These are phyloP conservation scores for Diutina catenulata DNA, from an alignment of 1,139 yeast species.

Conservation along the genomic window DNA sequence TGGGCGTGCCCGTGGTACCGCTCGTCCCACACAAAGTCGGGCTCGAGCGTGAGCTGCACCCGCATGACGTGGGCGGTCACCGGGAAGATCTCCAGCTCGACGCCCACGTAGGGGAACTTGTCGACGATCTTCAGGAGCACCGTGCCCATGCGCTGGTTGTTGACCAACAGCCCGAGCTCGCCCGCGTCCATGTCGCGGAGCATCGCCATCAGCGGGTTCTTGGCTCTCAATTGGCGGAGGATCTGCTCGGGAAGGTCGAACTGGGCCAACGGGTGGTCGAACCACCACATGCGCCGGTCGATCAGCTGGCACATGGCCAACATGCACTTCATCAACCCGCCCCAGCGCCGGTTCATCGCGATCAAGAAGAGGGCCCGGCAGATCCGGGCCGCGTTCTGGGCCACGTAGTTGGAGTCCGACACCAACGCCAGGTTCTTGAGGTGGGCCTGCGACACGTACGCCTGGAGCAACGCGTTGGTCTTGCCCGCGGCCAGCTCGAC, in stretches of 20 bases:
- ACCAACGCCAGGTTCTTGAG: constrained; percentile 71
- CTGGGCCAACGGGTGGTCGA: constrained; percentile 83
- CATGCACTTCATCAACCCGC: constrained; percentile 61
- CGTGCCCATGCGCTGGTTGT: constrained; percentile 64
- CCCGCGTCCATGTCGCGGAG: constrained; percentile 62
- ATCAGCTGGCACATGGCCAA: constrained; percentile 76
- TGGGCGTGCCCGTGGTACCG: constrained; percentile 75
- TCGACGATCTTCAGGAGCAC: constrained; percentile 49
- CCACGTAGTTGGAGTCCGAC: constrained; percentile 87
- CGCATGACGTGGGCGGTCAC: constrained; percentile 81
- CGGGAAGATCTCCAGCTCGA: constrained; percentile 83
- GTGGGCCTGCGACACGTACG: constrained; percentile 67
- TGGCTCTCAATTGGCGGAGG: constrained; percentile 47
- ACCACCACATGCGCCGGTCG: constrained; percentile 78
- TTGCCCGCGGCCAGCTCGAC: constrained; percentile 73
- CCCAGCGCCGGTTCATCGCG: constrained; percentile 87
- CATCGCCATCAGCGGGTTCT: constrained; percentile 57
- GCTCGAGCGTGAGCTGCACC: constrained; percentile 54
- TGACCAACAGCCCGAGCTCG: constrained; percentile 85
- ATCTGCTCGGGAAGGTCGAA: constrained; percentile 69
- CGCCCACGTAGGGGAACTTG: constrained; percentile 59
- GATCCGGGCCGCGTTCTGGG: constrained; percentile 90
- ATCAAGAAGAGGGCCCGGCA: constrained; percentile 81
- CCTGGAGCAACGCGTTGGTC: constrained; percentile 77
- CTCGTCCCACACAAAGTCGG: constrained; percentile 81